These are phyloP conservation scores for Epichloe baconii DNA, from an alignment of 2,329 filamentous ascomycete genomes.

Conservation along the genomic window DNA sequence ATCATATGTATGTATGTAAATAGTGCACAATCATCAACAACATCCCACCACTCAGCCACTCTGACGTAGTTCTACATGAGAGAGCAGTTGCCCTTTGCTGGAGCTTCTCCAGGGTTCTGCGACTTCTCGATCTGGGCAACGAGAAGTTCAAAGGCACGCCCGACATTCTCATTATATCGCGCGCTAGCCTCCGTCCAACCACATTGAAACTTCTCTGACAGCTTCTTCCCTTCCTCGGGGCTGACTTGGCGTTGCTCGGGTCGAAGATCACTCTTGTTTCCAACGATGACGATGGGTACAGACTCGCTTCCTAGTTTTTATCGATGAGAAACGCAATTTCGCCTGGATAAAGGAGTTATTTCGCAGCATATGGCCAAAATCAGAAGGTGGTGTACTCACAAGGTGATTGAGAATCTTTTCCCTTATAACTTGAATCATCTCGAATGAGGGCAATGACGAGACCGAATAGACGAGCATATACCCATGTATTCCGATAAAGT, in stretches of 20 bases:
- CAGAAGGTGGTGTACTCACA: conserved; percentile 38
- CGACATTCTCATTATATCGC: conserved; percentile 86
- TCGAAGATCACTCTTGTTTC: conserved; percentile 91
- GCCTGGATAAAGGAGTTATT: not conserved
- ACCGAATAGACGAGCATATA: conserved; percentile 99
- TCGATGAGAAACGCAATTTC: not conserved
- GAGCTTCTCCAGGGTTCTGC: conserved; percentile 76
- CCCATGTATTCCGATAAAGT: conserved; percentile 97
- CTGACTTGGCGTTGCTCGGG: conserved; percentile 88
- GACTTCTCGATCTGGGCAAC: conserved; percentile 91
- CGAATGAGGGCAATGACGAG: conserved; percentile 82
- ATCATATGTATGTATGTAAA: not conserved
- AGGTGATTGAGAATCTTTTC: conserved; percentile 97
- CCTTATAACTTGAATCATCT: conserved; percentile 95
- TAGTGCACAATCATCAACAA: not conserved
- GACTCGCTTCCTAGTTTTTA: conserved; percentile 60
- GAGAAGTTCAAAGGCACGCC: conserved; percentile 84
- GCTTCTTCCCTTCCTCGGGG: conserved; percentile 68
- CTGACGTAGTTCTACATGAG: conserved; percentile 56
- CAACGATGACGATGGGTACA: conserved; percentile 87
- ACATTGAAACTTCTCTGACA: conserved; percentile 79
- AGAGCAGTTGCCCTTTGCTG: conserved; percentile 65
- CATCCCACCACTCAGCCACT: not conserved
- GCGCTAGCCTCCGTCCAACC: conserved; percentile 93
- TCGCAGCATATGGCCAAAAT: not conserved